Evolutionary conservation across 306 rosid genomes (phyloP).

Genomic region (Rosa persica): DNA sequence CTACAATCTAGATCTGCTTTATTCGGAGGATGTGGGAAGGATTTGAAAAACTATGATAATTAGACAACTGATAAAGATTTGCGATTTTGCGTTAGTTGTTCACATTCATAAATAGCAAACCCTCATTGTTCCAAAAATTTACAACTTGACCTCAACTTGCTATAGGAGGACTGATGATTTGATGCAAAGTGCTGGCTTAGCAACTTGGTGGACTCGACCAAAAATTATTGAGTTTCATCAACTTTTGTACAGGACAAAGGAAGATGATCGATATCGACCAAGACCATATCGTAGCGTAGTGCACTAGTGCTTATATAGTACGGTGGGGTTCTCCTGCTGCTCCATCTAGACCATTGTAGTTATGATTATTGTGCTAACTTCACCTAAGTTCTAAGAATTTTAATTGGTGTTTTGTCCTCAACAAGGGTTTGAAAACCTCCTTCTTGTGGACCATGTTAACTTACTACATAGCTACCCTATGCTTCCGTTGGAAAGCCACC

Average conservation of each 20-base stretch:
- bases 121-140: background rate
- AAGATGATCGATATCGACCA: background rate
- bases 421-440: constrained; percentile 2
- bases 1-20: background rate
- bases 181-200: background rate
- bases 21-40: background rate
- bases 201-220: background rate
- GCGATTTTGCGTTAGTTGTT: background rate
- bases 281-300: background rate
- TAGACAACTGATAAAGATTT: background rate
- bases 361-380: background rate
- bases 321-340: constrained; percentile 9
- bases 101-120: background rate
- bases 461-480: background rate
- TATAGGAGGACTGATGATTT: background rate
- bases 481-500: background rate
- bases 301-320: background rate
- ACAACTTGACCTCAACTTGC: background rate
- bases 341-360: background rate
- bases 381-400: background rate
- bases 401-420: background rate
- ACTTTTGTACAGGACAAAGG: background rate
- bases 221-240: background rate
- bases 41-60: background rate
- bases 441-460: constrained; percentile 2